phyloP scores from a whole-genome alignment of 768 basidiomycete species.

The Collybia mongolica region DNA sequence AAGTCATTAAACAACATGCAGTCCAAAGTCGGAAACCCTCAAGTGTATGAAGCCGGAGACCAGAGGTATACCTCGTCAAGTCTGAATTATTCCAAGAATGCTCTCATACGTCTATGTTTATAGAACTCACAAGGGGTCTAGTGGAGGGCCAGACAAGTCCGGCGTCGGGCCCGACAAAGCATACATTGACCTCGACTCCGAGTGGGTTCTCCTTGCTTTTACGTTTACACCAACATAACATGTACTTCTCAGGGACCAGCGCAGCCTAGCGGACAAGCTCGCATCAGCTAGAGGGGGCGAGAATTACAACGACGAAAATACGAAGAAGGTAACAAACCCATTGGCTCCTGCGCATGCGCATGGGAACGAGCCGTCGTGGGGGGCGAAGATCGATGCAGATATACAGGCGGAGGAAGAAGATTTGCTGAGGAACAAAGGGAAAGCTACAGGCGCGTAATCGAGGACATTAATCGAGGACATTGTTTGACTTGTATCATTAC shows the following conservation, averaged over 20 bases:
- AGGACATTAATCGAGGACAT: neutral
- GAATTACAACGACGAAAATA: constrained; percentile 25
- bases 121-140: neutral
- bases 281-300: constrained; percentile 27
- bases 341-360: constrained; percentile 49
- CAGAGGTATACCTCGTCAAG: constrained; percentile 46
- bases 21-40: constrained; percentile 48
- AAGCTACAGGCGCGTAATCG: neutral
- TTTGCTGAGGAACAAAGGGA: constrained; percentile 40
- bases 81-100: no score
- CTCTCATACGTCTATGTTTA: no score
- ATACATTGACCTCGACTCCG: constrained; percentile 39
- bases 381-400: constrained; percentile 58
- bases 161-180: constrained; percentile 31
- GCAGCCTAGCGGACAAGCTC: constrained; percentile 38
- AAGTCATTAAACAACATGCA: constrained; percentile 28
- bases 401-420: constrained; percentile 53
- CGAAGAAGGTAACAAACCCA: constrained; percentile 39
- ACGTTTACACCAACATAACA: neutral
- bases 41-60: constrained; percentile 46
- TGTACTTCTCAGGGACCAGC: constrained; percentile 34
- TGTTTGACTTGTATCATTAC: neutral
- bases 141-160: constrained; percentile 18
- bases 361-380: constrained; percentile 56
- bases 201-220: constrained; percentile 22